phyloP scores from a whole-genome alignment of 208 protist genomes.

The Wallacemonas collosoma region DNA sequence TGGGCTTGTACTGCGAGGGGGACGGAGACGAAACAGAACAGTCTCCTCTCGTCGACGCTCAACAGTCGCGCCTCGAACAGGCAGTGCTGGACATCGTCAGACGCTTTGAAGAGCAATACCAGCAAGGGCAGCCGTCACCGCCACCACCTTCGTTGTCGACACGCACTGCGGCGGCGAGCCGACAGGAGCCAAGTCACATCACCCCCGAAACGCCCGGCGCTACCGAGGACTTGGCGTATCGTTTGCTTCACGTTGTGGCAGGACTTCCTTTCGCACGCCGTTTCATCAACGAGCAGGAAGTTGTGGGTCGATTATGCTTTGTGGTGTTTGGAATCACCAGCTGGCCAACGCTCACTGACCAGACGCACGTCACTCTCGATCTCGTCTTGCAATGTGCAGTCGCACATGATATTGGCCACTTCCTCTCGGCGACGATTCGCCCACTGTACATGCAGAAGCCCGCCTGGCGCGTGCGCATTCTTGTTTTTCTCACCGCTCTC shows the following conservation, averaged over 20 bases:
- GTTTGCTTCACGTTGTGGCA: neutral
- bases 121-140: neutral
- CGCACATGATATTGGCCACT: constrained; percentile 25
- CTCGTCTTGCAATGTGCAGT: constrained; percentile 35
- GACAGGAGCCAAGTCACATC: neutral
- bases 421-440: constrained; percentile 27
- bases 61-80: neutral
- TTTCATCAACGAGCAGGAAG: constrained; percentile 2
- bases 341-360: neutral
- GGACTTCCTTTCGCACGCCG: neutral
- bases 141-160: too few relatives aligned
- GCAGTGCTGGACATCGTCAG: neutral
- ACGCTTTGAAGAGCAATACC: neutral
- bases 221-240: neutral
- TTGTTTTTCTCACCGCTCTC: constrained; percentile 41
- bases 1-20: constrained; percentile 1
- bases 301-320: neutral
- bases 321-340: neutral
- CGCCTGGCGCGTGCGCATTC: constrained; percentile 24
- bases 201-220: neutral
- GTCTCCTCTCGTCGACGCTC: neutral
- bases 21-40: neutral
- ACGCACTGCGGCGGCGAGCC: neutral
- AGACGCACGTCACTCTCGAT: neutral
- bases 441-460: constrained; percentile 23